phyloP scores from a whole-genome alignment of 2,329 filamentous ascomycete species.

The Dothistroma pini region DNA sequence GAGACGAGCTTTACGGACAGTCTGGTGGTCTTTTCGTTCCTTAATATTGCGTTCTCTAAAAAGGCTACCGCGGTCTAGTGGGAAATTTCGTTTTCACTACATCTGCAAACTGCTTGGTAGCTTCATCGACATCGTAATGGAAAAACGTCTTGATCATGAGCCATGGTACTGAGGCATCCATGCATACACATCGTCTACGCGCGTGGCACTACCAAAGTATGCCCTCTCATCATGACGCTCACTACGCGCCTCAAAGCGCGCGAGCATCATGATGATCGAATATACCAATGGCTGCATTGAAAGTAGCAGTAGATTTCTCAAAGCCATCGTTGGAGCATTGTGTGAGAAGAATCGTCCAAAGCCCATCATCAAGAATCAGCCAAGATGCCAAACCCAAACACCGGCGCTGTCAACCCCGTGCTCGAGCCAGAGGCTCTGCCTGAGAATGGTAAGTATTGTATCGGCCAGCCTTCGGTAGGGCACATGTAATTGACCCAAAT shows the following conservation, averaged over 20 bases:
- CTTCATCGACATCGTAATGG: not conserved
- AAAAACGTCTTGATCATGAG: not conserved
- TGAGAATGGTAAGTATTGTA: slow-evolving; percentile 1
- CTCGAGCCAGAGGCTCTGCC: slow-evolving; percentile 10
- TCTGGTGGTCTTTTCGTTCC: too few species aligned
- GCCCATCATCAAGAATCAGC: not conserved
- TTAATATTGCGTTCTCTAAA: too few species aligned
- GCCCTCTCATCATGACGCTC: not conserved
- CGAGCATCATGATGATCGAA: not conserved
- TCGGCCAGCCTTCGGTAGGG: not conserved
- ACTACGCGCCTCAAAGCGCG: not conserved
- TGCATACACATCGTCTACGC: not conserved
- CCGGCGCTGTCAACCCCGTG: slow-evolving; percentile 10
- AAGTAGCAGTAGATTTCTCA: too few species aligned
- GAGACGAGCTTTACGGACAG: too few species aligned
- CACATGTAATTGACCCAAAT: too few species aligned
- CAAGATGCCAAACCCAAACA: slow-evolving; percentile 15
- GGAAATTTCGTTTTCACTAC: too few species aligned
- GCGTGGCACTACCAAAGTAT: not conserved
- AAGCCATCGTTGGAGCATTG: too few species aligned
- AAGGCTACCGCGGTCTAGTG: too few species aligned
- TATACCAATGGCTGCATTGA: not conserved
- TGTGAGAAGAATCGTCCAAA: too few species aligned
- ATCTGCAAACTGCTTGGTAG: too few species aligned
- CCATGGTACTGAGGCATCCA: not conserved